These are phyloP conservation scores for Closterium sp. DNA, from an alignment of 139 green algal species.

Conservation along the genomic window DNA sequence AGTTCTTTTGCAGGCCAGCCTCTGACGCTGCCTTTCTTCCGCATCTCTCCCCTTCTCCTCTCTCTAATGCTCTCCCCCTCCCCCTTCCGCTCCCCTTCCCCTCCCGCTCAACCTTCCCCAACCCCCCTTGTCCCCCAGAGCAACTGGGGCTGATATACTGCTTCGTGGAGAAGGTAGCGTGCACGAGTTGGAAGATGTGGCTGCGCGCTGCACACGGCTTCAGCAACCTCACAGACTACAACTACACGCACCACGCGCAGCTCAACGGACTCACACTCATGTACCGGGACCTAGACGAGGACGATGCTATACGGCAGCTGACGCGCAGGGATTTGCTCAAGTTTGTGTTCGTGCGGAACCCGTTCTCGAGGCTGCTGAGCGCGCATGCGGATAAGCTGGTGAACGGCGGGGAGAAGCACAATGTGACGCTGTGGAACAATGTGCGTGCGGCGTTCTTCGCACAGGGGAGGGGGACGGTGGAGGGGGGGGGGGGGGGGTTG, in stretches of 20 bases:
- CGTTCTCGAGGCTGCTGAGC: not conserved
- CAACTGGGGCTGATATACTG: not conserved
- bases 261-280: not conserved
- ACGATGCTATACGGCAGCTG: not conserved
- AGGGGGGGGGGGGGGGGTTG: not conserved
- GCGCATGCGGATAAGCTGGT: not conserved
- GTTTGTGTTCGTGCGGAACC: not conserved
- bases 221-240: not conserved
- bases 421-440: not conserved
- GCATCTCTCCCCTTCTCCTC: too few species aligned
- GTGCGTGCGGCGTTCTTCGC: not conserved
- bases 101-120: not conserved
- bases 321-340: not conserved
- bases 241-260: not conserved
- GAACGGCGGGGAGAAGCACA: not conserved
- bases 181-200: not conserved
- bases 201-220: not conserved
- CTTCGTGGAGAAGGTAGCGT: not conserved
- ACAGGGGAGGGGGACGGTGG: too few species aligned
- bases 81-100: not conserved
- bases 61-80: not conserved
- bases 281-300: not conserved
- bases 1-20: too few species aligned
- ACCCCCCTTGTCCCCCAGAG: not conserved
- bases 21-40: not conserved